These are phyloP conservation scores for Hamamelis virginiana DNA, from an alignment of 164 flowering plant genomes.

Conservation along the genomic window DNA sequence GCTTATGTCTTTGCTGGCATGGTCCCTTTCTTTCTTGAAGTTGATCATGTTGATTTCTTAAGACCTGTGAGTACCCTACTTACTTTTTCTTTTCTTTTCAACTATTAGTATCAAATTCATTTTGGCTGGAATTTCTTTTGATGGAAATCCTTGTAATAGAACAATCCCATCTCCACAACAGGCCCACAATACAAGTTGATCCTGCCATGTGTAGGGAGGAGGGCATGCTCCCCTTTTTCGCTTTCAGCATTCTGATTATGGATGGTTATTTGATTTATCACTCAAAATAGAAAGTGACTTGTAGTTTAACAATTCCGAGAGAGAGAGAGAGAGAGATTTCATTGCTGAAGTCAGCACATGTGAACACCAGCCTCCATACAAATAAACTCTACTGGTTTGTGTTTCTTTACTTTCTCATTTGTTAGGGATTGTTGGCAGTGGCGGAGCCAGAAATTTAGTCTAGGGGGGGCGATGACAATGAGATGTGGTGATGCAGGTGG, in stretches of 20 bases:
- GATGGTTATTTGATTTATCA: not conserved
- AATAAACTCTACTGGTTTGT: not conserved
- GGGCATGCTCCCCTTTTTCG: no score
- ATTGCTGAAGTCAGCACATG: not conserved
- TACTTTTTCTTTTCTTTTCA: constrained; percentile 1
- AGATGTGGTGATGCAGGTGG: no score
- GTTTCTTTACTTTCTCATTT: no score
- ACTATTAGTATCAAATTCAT: not conserved
- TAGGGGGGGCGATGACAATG: no score
- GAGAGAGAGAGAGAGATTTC: not conserved
- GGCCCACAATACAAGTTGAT: no score
- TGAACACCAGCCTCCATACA: not conserved
- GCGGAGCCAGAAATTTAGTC: no score
- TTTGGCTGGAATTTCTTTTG: not conserved
- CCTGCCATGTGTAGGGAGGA: no score
- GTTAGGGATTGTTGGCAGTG: no score
- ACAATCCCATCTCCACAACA: not conserved
- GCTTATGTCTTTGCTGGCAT: constrained; percentile 86
- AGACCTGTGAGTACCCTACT: constrained; percentile 69
- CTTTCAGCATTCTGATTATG: no score
- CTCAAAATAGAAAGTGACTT: not conserved
- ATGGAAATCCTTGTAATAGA: not conserved
- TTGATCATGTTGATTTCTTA: constrained; percentile 93
- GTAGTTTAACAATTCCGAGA: not conserved
- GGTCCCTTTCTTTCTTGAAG: constrained; percentile 84